These are phyloP conservation scores for Gastrolobium villosum DNA, from an alignment of 306 rosid genomes.

Conservation along the genomic window DNA sequence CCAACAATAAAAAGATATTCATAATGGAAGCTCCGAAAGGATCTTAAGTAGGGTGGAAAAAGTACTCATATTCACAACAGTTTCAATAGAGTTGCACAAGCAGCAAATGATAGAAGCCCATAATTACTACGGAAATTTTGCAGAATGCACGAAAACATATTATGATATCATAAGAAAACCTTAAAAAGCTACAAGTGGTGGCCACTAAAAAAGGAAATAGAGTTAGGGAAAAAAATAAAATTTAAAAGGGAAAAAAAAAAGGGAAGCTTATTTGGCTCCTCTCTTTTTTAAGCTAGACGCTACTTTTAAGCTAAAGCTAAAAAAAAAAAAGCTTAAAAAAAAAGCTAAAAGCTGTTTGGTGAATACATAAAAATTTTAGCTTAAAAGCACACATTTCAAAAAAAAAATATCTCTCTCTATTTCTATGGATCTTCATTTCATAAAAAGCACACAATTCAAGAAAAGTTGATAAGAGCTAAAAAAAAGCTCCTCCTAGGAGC, in stretches of 20 bases:
- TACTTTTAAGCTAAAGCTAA: no score
- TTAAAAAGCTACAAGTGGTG: not conserved
- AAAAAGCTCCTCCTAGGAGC: no score
- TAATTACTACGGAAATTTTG: no score
- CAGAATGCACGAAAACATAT: not conserved
- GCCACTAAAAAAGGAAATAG: slow-evolving; percentile 2
- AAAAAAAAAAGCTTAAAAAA: no score
- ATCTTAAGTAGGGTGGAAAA: slow-evolving; percentile 21
- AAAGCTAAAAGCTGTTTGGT: no score
- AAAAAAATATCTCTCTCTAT: no score
- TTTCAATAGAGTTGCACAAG: slow-evolving; percentile 25
- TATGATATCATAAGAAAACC: slow-evolving; percentile 13
- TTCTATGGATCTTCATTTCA: no score
- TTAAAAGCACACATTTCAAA: no score
- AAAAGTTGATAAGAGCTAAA: no score
- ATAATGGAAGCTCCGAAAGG: not conserved
- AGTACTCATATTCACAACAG: slow-evolving; percentile 4
- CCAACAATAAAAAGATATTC: slow-evolving; percentile 28
- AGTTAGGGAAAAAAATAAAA: slow-evolving; percentile 12
- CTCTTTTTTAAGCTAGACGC: no score
- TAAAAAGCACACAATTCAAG: no score
- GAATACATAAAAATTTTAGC: no score
- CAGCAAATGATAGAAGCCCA: not conserved
- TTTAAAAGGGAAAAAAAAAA: not conserved
- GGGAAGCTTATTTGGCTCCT: not conserved